phyloP scores from a whole-genome alignment of 768 basidiomycete species.

The Brasilioporus rufonigricans region DNA sequence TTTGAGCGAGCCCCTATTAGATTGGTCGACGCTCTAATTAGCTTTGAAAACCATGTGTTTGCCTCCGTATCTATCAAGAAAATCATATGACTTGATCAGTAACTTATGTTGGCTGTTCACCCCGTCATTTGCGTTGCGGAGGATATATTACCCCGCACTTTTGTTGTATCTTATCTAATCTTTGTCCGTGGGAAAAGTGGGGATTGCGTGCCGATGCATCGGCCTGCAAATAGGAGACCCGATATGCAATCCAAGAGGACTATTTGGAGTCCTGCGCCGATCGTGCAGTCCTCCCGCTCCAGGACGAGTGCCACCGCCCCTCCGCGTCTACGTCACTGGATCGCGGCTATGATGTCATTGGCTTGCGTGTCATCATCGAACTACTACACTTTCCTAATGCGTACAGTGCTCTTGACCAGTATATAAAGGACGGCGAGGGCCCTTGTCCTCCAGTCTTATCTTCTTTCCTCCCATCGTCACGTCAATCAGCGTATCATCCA shows the following conservation, averaged over 20 bases:
- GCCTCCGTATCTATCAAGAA: too few relatives aligned
- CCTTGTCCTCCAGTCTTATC: neutral
- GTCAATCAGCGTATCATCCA: neutral
- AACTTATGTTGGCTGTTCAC: too few relatives aligned
- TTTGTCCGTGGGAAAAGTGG: neutral
- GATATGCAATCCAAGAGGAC: neutral
- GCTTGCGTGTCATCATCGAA: constrained; percentile 20
- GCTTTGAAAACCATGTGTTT: too few relatives aligned
- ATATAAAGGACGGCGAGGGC: constrained; percentile 23
- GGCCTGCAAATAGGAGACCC: too few relatives aligned
- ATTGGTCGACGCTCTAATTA: too few relatives aligned
- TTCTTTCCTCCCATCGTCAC: constrained; percentile 1
- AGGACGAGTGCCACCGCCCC: neutral
- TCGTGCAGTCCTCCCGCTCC: neutral
- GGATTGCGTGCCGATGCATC: neutral
- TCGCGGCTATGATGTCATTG: constrained; percentile 29
- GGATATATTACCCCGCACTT: too few relatives aligned
- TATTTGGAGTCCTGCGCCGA: neutral
- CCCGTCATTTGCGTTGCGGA: too few relatives aligned
- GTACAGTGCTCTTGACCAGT: constrained; percentile 17
- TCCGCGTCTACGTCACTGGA: constrained; percentile 21
- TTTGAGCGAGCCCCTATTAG: too few relatives aligned
- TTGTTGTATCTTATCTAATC: neutral
- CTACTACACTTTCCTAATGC: constrained; percentile 29
- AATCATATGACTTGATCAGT: too few relatives aligned